Evolutionary conservation across 306 rosid genomes (phyloP).

Genomic region (Glycine latifolia): DNA sequence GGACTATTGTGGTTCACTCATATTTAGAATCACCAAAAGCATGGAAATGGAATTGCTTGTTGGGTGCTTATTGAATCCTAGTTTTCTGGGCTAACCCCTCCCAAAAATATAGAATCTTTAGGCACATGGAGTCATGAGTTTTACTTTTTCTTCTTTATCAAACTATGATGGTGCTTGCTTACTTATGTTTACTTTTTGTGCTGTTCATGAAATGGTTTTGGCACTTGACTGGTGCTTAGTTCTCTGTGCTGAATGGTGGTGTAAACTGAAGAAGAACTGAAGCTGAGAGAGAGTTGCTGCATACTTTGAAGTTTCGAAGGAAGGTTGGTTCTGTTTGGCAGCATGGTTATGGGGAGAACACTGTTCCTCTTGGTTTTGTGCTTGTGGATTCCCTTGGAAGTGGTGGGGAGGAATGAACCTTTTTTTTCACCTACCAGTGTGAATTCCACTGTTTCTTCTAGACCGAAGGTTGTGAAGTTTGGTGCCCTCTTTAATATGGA

Average conservation of each 20-base stretch:
- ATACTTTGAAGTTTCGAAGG: conserved; percentile 46
- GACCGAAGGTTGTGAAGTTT: conserved; percentile 61
- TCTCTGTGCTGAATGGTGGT: conserved; percentile 41
- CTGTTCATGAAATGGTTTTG: conserved; percentile 35
- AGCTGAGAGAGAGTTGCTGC: conserved; percentile 26
- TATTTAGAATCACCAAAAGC: conserved; percentile 13
- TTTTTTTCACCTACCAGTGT: conserved; percentile 44
- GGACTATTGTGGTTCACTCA: conserved; percentile 28
- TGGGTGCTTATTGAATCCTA: conserved; percentile 42
- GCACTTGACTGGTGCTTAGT: conserved; percentile 48
- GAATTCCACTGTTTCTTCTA: conserved; percentile 54
- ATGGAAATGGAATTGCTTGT: conserved; percentile 19
- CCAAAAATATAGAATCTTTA: conserved; percentile 26
- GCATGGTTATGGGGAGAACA: conserved; percentile 42
- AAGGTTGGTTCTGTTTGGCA: conserved; percentile 46
- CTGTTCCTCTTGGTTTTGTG: conserved; percentile 54
- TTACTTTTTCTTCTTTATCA: conserved; percentile 18
- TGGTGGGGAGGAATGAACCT: conserved; percentile 57
- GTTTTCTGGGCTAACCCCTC: conserved; percentile 19
- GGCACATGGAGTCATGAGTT: conserved; percentile 10
- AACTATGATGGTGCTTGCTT: background rate
- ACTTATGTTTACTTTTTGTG: conserved; percentile 34
- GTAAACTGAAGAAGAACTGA: conserved; percentile 40
- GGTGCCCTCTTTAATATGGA: conserved; percentile 69
- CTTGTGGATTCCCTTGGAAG: conserved; percentile 60